Conservation (phyloP, 1,284 basidiomycete species). For the Malassezia obtusa region DNA sequence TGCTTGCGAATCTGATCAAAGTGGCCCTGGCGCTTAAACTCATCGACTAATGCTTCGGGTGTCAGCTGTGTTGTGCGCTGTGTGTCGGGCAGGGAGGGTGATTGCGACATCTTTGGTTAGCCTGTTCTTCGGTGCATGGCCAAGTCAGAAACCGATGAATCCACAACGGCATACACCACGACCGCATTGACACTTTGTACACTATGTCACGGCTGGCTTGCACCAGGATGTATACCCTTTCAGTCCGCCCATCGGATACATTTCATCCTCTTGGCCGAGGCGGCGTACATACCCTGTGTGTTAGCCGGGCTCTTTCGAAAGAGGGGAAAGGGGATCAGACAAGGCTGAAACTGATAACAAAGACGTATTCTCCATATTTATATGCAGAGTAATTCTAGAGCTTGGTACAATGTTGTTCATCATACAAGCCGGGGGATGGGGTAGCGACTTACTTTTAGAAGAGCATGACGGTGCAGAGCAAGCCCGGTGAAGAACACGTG, state of each 20-base stretch:
- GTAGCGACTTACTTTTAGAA: not conserved
- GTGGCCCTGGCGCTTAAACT: conserved; percentile 16
- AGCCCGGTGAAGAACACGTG: not conserved
- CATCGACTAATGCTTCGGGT: not conserved
- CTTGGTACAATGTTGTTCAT: conserved; percentile 18
- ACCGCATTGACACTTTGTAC: conserved; percentile 15
- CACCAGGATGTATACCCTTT: conserved; percentile 6
- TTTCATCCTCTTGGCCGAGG: conserved; percentile 8
- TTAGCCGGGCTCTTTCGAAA: conserved; percentile 2
- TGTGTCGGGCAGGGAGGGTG: not conserved
- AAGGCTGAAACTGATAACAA: conserved; percentile 22
- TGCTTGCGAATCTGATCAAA: conserved; percentile 16
- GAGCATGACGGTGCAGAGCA: not conserved
- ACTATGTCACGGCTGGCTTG: conserved; percentile 13
- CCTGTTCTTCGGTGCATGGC: not conserved
- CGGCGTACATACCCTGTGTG: conserved; percentile 5
- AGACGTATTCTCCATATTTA: conserved; percentile 16
- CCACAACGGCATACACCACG: conserved; percentile 11
- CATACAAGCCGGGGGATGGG: not conserved
- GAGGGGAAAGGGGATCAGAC: conserved; percentile 12
- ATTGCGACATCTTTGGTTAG: conserved; percentile 2
- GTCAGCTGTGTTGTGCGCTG: not conserved
- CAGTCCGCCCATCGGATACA: conserved; percentile 19
- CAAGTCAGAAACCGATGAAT: conserved; percentile 18
- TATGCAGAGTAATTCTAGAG: conserved; percentile 19